These are phyloP conservation scores for Kingdonia uniflora DNA, from an alignment of 164 flowering plant species.

Conservation along the genomic window DNA sequence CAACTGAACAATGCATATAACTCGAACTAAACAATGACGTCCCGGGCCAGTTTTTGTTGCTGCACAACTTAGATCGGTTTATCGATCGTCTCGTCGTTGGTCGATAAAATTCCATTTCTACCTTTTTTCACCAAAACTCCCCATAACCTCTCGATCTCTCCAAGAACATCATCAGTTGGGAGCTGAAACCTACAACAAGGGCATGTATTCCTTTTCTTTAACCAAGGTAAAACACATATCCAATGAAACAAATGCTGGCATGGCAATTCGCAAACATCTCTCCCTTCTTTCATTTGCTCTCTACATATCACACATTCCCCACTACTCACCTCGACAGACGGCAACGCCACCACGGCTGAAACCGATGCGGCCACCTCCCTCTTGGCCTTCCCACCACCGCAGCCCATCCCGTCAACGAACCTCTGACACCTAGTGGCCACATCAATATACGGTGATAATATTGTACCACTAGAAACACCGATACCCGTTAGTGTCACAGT, in stretches of 20 bases:
- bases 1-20: neutral
- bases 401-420: slow-evolving; percentile 24
- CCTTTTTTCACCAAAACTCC: slow-evolving; percentile 30
- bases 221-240: slow-evolving; percentile 77
- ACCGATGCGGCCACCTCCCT: slow-evolving; percentile 41
- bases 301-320: slow-evolving; percentile 63
- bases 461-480: slow-evolving; percentile 17
- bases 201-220: slow-evolving; percentile 69
- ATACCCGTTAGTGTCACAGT: slow-evolving; percentile 29
- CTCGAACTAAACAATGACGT: too few species aligned
- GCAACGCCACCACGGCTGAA: slow-evolving; percentile 60
- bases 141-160: slow-evolving; percentile 83
- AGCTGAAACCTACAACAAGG: slow-evolving; percentile 75
- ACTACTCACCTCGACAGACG: slow-evolving; percentile 35
- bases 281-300: slow-evolving; percentile 65
- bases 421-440: slow-evolving; percentile 34
- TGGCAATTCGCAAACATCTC: slow-evolving; percentile 76
- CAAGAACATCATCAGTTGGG: slow-evolving; percentile 67
- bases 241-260: slow-evolving; percentile 83
- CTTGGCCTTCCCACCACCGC: slow-evolving; percentile 14
- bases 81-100: too few species aligned
- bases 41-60: too few species aligned
- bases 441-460: slow-evolving; percentile 36
- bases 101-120: neutral
- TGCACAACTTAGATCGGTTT: too few species aligned